phyloP scores from a whole-genome alignment of 345 rosid genomes.

The Lumnitzera littorea region DNA sequence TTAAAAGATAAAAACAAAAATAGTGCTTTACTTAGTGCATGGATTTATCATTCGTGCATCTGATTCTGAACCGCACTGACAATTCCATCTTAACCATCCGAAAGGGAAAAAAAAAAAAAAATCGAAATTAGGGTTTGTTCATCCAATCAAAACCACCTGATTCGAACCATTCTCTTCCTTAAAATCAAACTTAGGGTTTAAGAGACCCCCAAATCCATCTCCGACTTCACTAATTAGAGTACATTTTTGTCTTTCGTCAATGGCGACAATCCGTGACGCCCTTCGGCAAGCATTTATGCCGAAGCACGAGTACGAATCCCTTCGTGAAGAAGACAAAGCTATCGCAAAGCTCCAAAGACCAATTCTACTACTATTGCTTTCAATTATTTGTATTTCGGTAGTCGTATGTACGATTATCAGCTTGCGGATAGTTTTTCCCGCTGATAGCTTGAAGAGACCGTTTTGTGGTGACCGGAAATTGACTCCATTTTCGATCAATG shows the following conservation, averaged over 20 bases:
- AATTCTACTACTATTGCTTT: conserved; percentile 15
- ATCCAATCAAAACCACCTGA: too few species aligned
- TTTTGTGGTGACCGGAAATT: conserved; percentile 63
- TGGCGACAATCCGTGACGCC: conserved; percentile 82
- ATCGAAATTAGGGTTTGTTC: too few species aligned
- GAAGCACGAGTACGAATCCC: conserved; percentile 77
- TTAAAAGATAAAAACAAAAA: too few species aligned
- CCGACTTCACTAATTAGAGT: conserved; percentile 4
- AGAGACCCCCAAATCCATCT: not conserved
- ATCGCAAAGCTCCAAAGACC: conserved; percentile 72
- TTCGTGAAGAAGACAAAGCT: conserved; percentile 75
- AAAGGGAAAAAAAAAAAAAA: too few species aligned
- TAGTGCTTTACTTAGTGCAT: too few species aligned
- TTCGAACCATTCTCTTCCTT: not conserved
- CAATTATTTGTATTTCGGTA: conserved; percentile 34
- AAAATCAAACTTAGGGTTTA: not conserved
- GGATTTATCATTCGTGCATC: too few species aligned
- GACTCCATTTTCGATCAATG: conserved; percentile 41
- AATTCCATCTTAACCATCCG: too few species aligned
- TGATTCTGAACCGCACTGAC: too few species aligned
- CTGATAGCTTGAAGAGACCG: conserved; percentile 45
- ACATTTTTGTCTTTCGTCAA: conserved; percentile 9
- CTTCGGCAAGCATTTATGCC: conserved; percentile 90
- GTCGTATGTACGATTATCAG: conserved; percentile 51
- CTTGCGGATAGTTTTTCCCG: conserved; percentile 76